These are phyloP conservation scores for Cenchrus fungigraminus DNA, from an alignment of 176 grass and related monocot species.

Conservation along the genomic window DNA sequence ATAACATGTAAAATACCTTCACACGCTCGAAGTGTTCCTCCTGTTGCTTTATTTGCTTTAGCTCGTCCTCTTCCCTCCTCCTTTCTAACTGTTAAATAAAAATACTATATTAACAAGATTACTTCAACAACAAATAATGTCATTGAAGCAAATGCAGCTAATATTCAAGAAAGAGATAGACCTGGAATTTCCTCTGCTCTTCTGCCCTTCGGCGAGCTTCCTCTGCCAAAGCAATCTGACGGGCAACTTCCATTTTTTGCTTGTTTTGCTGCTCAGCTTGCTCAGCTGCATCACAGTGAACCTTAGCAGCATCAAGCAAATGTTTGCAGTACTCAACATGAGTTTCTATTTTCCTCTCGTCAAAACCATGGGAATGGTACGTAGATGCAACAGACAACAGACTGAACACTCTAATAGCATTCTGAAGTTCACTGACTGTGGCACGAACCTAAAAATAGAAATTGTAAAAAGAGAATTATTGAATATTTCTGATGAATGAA, in stretches of 20 bases:
- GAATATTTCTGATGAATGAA: constrained; percentile 1
- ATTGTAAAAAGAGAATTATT: constrained; percentile 14
- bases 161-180: constrained; percentile 37
- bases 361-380: constrained; percentile 92
- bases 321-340: constrained; percentile 97
- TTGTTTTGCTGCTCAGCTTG: constrained; percentile 90
- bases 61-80: constrained; percentile 93
- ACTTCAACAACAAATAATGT: constrained; percentile 25
- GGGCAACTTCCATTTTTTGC: constrained; percentile 88
- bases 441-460: constrained; percentile 66
- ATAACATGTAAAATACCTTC: constrained; percentile 63
- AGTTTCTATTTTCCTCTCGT: constrained; percentile 96
- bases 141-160: constrained; percentile 10
- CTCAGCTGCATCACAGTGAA: constrained; percentile 92
- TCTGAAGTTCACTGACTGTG: constrained; percentile 87
- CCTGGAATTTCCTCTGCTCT: constrained; percentile 95
- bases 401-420: constrained; percentile 89
- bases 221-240: constrained; percentile 92
- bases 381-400: constrained; percentile 72
- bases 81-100: constrained; percentile 77
- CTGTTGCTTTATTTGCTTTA: constrained; percentile 94
- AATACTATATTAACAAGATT: constrained; percentile 5
- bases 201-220: constrained; percentile 91
- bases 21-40: constrained; percentile 92
- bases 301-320: constrained; percentile 92